phyloP scores from a whole-genome alignment of 176 grass and related monocot genomes.

The Ampelocalamus luodianensis region DNA sequence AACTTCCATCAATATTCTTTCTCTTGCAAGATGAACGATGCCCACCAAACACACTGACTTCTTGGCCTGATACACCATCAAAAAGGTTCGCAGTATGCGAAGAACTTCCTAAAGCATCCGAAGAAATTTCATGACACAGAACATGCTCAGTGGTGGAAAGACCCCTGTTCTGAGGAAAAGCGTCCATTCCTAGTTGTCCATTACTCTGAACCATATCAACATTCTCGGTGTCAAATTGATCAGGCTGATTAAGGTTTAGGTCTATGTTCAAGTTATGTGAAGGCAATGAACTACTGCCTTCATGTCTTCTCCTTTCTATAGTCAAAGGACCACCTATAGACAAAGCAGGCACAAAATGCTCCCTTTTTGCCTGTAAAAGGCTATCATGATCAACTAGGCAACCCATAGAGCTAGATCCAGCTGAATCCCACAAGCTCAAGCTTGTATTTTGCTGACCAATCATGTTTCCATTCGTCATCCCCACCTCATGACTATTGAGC shows the following conservation, averaged over 20 bases:
- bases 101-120: slow-evolving; percentile 27
- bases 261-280: slow-evolving; percentile 58
- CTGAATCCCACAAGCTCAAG: slow-evolving; percentile 60
- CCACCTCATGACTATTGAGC: slow-evolving; percentile 44
- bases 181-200: slow-evolving; percentile 38
- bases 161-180: slow-evolving; percentile 35
- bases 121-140: slow-evolving; percentile 33
- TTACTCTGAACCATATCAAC: slow-evolving; percentile 40
- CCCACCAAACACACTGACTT: slow-evolving; percentile 13
- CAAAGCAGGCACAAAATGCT: slow-evolving; percentile 47
- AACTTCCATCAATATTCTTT: slow-evolving; percentile 53
- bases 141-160: slow-evolving; percentile 33
- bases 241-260: slow-evolving; percentile 61
- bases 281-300: slow-evolving; percentile 52
- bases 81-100: slow-evolving; percentile 27
- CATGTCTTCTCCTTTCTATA: slow-evolving; percentile 50
- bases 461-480: slow-evolving; percentile 39
- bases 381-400: slow-evolving; percentile 44
- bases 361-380: slow-evolving; percentile 50
- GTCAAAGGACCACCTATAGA: slow-evolving; percentile 43
- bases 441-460: slow-evolving; percentile 49
- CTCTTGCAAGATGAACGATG: slow-evolving; percentile 53
- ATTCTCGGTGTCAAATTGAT: slow-evolving; percentile 52
- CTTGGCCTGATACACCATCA: slow-evolving; percentile 29
- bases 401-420: slow-evolving; percentile 60